Conservation (phyloP, 768 basidiomycete genomes). For the Pleurotus cornucopiae region DNA sequence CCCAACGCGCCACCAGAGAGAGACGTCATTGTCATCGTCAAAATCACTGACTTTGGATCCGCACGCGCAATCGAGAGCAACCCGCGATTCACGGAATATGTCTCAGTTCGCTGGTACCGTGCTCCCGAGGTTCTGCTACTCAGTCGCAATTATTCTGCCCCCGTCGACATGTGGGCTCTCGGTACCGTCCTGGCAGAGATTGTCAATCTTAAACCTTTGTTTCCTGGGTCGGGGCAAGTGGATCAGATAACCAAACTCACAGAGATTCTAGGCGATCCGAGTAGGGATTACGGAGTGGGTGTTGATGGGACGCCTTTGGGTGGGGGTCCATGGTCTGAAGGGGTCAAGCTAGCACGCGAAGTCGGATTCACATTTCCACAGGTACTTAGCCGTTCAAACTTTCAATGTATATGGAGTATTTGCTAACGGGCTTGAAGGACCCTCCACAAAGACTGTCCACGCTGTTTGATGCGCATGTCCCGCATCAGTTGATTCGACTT, state of each 20-base stretch:
- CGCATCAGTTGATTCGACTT: conserved; percentile 80
- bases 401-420: no score
- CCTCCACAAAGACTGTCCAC: conserved; percentile 64
- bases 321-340: conserved; percentile 84
- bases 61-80: conserved; percentile 82
- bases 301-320: conserved; percentile 64
- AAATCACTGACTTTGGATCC: conserved; percentile 97
- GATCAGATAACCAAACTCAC: conserved; percentile 92
- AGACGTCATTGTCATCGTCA: conserved; percentile 95
- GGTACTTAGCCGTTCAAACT: conserved; percentile 42
- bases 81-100: conserved; percentile 98
- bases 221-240: conserved; percentile 91
- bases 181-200: conserved; percentile 98
- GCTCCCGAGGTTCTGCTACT: conserved; percentile 96
- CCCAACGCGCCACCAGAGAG: conserved; percentile 70
- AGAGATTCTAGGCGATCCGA: conserved; percentile 88
- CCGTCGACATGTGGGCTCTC: conserved; percentile 99
- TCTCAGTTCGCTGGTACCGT: conserved; percentile 97
- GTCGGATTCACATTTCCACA: conserved; percentile 89
- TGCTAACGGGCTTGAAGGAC: conserved; percentile 32
- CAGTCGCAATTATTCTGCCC: conserved; percentile 90
- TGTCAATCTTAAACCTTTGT: conserved; percentile 90
- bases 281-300: conserved; percentile 77
- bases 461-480: conserved; percentile 76
- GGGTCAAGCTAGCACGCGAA: conserved; percentile 81